Evolutionary conservation across 1,284 basidiomycete genomes (phyloP).

Genomic region (Ganoderma multipileum): DNA sequence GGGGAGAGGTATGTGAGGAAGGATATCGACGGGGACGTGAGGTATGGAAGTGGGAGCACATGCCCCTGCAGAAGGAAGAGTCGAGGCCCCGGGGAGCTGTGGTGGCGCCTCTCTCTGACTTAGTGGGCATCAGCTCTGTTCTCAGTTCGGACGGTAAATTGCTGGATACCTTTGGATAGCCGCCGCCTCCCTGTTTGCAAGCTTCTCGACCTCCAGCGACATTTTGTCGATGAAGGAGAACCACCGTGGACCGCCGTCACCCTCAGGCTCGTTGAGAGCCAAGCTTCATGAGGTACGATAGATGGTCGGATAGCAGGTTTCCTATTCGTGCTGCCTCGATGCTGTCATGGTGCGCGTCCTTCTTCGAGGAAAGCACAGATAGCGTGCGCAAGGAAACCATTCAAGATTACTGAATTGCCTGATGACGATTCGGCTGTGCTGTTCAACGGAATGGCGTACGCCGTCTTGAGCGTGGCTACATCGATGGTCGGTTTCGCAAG

Average conservation of each 20-base stretch:
- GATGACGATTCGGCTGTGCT: constrained; percentile 46
- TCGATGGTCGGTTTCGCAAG: constrained; percentile 47
- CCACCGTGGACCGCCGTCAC: constrained; percentile 74
- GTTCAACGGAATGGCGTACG: constrained; percentile 70
- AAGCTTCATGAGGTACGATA: constrained; percentile 79
- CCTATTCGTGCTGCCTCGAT: constrained; percentile 57
- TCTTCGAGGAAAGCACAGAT: constrained; percentile 63
- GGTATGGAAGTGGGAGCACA: constrained; percentile 71
- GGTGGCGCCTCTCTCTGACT: constrained; percentile 40
- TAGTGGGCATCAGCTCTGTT: constrained; percentile 26
- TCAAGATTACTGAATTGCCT: constrained; percentile 62
- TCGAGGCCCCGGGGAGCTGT: constrained; percentile 68
- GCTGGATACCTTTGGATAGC: constrained; percentile 57
- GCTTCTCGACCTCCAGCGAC: constrained; percentile 52
- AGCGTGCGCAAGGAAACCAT: constrained; percentile 62
- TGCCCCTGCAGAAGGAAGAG: constrained; percentile 68
- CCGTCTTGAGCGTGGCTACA: constrained; percentile 68
- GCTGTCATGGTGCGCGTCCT: constrained; percentile 56
- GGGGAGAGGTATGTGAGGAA: constrained; percentile 77
- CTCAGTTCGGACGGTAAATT: background rate
- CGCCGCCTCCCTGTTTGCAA: constrained; percentile 61
- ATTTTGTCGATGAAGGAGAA: constrained; percentile 69
- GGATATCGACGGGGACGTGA: constrained; percentile 69
- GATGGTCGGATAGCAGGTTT: constrained; percentile 55
- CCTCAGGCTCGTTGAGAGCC: constrained; percentile 60